phyloP scores from a whole-genome alignment of 2,329 filamentous ascomycete genomes.

The Septoria petroselini region DNA sequence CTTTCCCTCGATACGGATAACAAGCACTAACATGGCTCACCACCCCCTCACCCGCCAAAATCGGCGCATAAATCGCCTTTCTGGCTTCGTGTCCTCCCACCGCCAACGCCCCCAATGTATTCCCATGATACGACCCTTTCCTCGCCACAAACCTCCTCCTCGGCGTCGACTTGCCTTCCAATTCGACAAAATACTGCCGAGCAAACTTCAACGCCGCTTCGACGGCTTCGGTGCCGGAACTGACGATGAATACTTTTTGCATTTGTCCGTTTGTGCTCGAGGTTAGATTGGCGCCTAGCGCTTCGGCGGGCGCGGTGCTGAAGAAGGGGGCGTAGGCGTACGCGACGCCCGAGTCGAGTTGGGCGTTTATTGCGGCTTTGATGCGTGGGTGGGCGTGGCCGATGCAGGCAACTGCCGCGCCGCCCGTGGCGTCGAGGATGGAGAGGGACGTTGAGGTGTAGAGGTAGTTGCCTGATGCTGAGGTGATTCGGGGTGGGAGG shows the following conservation, averaged over 20 bases:
- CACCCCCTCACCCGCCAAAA: constrained; percentile 33
- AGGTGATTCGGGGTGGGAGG: constrained; percentile 46
- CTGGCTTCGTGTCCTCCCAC: constrained; percentile 41
- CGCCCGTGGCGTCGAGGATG: constrained; percentile 68
- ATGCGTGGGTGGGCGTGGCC: constrained; percentile 55
- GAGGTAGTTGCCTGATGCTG: constrained; percentile 50
- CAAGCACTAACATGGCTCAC: constrained; percentile 33
- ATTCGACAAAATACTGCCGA: constrained; percentile 49
- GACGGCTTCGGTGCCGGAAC: constrained; percentile 48
- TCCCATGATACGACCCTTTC: constrained; percentile 51
- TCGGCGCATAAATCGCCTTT: constrained; percentile 37
- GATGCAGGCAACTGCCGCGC: constrained; percentile 67
- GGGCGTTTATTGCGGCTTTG: constrained; percentile 55
- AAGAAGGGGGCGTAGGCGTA: constrained; percentile 60
- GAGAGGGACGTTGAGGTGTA: constrained; percentile 51
- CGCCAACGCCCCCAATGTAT: constrained; percentile 49
- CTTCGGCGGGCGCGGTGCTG: constrained; percentile 51
- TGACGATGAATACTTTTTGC: constrained; percentile 54
- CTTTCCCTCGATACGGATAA: constrained; percentile 41
- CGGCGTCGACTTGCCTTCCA: constrained; percentile 42
- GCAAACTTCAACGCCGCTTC: constrained; percentile 52
- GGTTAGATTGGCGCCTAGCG: constrained; percentile 49
- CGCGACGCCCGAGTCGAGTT: constrained; percentile 53
- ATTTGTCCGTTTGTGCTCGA: constrained; percentile 51
- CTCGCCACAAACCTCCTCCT: constrained; percentile 47